phyloP scores from a whole-genome alignment of 345 rosid genomes.

The Sonneratia caseolaris region DNA sequence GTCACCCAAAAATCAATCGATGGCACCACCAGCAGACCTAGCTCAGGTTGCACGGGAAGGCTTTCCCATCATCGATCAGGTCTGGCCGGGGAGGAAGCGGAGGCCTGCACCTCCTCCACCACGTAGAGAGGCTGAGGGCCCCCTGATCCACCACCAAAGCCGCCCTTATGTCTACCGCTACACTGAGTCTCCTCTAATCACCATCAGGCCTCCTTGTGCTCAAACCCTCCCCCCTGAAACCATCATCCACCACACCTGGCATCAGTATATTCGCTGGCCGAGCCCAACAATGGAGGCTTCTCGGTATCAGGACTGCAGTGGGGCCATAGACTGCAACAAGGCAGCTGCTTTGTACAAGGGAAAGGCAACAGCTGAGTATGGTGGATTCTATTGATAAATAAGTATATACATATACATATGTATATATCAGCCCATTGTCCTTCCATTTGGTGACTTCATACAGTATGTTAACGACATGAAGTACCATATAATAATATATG shows the following conservation, averaged over 20 bases:
- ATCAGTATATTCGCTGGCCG: not conserved
- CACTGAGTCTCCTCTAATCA: slow-evolving; percentile 3
- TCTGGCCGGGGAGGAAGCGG: not conserved
- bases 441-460: too few species aligned
- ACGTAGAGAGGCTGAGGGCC: not conserved
- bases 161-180: not conserved
- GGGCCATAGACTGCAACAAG: not conserved
- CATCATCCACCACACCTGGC: not conserved
- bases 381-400: not conserved
- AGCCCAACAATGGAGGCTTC: not conserved
- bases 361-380: not conserved
- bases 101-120: not conserved
- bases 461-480: too few species aligned
- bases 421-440: not conserved
- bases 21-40: slow-evolving; percentile 1
- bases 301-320: not conserved
- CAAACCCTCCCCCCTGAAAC: not conserved
- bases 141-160: not conserved
- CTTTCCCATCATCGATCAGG: slow-evolving; percentile 2
- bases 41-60: not conserved
- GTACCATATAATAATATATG: too few species aligned
- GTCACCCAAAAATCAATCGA: not conserved
- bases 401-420: not conserved
- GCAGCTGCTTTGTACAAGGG: not conserved
- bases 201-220: slow-evolving; percentile 1